phyloP scores from a whole-genome alignment of 1,284 basidiomycete species.

The Volvariella volvacea region DNA sequence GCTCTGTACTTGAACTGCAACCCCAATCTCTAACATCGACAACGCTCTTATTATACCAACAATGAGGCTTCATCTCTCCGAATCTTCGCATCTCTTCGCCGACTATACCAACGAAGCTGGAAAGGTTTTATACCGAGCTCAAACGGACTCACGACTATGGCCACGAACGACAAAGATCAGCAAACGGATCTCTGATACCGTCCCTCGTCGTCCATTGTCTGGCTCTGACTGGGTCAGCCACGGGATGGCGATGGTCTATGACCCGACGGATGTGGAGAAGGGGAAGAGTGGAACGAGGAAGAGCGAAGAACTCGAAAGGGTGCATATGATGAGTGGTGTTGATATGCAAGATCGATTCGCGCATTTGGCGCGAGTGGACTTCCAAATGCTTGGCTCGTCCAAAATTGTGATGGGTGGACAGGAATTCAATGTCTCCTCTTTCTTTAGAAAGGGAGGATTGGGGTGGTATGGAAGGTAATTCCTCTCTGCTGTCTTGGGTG shows the following conservation, averaged over 20 bases:
- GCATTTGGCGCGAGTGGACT: constrained; percentile 22
- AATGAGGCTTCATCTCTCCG: constrained; percentile 7
- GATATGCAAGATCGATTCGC: constrained; percentile 16
- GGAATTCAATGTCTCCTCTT: constrained; percentile 16
- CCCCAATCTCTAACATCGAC: too few species aligned
- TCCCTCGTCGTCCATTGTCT: too few species aligned
- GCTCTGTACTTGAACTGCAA: too few species aligned
- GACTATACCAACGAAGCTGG: constrained; percentile 20
- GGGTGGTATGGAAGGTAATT: constrained; percentile 18
- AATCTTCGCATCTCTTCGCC: constrained; percentile 3
- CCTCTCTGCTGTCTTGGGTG: not conserved
- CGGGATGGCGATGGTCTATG: too few species aligned
- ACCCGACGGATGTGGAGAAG: too few species aligned
- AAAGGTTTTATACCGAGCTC: constrained; percentile 20
- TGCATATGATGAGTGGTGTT: not conserved
- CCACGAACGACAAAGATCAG: constrained; percentile 14
- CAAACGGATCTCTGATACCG: constrained; percentile 11
- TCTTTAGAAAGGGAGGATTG: constrained; percentile 20
- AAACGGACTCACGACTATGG: constrained; percentile 11
- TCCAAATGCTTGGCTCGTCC: constrained; percentile 18
- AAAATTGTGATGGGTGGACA: constrained; percentile 17
- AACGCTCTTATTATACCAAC: not conserved
- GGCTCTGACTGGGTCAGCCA: too few species aligned
- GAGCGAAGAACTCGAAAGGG: constrained; percentile 9
- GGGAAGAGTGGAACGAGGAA: too few species aligned